Base-by-base conservation (phyloP, 805 yeast genomes). In the Debaryomyces castellii region DNA sequence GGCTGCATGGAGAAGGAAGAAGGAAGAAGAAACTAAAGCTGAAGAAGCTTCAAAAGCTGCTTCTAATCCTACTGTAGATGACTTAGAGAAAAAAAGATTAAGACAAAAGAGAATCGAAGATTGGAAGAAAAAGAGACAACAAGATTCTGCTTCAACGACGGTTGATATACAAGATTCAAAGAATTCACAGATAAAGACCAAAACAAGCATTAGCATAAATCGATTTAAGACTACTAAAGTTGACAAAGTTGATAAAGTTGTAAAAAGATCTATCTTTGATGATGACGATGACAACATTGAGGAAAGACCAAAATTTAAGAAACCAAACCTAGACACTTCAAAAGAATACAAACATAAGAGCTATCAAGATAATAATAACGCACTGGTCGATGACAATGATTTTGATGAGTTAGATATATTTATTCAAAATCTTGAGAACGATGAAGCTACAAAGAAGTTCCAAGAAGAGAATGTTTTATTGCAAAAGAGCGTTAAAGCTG, bases 1-100 rank as follows among this genome's bases (percentile, higher is more conserved):
- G 40, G 80, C 79, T 5, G 76, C 75, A 38, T 85, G 89, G 89
- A 82, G 79, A 54, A 69, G 66, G 52, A 79, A 79, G 62, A 80
- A 80, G 57, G 71, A 71, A 33, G 66, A 67, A 42, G 58, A 58
- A 32, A 28, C 47, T 24, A 55, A 55, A 38, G 52, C 52, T 25
- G 45, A 53, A 35, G 48, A 39, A 25, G 41, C 46, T 27, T 30
- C 7, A 17, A 30, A 30, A 16, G 34, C 9, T n/a, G 9, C 7
- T 16, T n/a, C 22, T 27, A n/a, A 33, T 6, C 43, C 8, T 16
- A 27, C 22, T 37, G 27, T 21, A 30, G 44, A 37, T 11, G 34
- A 22, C 3, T 58, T 48, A 9, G 56, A 54, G 10, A 51, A 51
- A 40, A 56, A 54, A 45, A 39, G 46, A 14, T 66, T 62, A 34